phyloP scores from a whole-genome alignment of 1,139 yeast genomes.

The Blastobotrys elegans region DNA sequence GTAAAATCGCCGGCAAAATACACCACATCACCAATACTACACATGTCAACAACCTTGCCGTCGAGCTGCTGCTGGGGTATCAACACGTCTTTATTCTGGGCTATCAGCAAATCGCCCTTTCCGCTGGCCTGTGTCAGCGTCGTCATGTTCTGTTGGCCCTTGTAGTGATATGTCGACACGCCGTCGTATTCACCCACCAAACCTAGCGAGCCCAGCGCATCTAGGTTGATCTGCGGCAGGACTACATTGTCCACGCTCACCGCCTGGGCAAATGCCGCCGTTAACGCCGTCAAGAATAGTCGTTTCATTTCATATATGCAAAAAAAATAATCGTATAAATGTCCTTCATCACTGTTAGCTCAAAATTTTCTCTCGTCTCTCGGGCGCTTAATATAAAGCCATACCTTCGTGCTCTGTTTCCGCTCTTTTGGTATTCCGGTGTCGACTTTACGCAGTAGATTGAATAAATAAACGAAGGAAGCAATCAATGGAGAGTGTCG shows the following conservation, averaged over 20 bases:
- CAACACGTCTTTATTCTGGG: slow-evolving; percentile 23
- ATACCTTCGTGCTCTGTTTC: no score
- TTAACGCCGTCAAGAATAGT: slow-evolving; percentile 4
- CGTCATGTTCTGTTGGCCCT: slow-evolving; percentile 42
- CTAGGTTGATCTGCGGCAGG: slow-evolving; percentile 27
- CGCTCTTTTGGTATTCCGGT: no score
- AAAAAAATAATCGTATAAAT: no score
- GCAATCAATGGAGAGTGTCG: neutral
- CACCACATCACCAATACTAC: slow-evolving; percentile 39
- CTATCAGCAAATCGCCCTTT: slow-evolving; percentile 23
- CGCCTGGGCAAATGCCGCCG: slow-evolving; percentile 1
- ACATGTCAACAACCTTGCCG: slow-evolving; percentile 33
- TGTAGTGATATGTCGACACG: slow-evolving; percentile 51
- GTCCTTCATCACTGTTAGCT: no score
- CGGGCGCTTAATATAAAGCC: no score
- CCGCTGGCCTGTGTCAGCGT: slow-evolving; percentile 7
- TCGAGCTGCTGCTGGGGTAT: slow-evolving; percentile 23
- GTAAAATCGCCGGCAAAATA: slow-evolving; percentile 45
- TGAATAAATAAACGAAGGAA: neutral
- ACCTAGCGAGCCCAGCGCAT: slow-evolving; percentile 43
- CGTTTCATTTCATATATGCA: slow-evolving; percentile 8
- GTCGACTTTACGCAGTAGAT: no score
- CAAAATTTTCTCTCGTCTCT: no score
- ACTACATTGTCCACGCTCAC: slow-evolving; percentile 19
- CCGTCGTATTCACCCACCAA: slow-evolving; percentile 64